Evolutionary conservation across 768 basidiomycete genomes (phyloP).

Genomic region (Zangia roseola): DNA sequence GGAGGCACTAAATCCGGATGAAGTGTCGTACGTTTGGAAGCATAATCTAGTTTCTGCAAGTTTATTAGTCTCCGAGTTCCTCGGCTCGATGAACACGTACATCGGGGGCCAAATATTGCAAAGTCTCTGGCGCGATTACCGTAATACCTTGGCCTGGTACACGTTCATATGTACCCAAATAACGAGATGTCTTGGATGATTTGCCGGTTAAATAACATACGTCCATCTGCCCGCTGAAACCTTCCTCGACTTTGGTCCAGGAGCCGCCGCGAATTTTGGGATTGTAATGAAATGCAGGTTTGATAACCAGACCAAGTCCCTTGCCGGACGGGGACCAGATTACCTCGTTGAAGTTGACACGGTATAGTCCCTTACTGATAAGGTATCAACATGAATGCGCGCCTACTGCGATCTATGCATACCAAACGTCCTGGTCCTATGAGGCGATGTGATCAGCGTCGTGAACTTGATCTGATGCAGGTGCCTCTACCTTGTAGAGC

Average conservation of each 20-base stretch:
- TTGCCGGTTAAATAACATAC: conserved; percentile 12
- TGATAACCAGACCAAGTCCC: conserved; percentile 25
- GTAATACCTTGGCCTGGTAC: conserved; percentile 6
- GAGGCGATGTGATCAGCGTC: background rate
- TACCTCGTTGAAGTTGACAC: conserved; percentile 15
- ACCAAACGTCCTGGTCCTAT: conserved; percentile 13
- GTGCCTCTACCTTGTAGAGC: conserved; percentile 17
- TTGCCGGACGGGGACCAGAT: conserved; percentile 25
- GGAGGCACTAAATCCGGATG: conserved; percentile 24
- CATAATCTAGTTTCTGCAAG: conserved; percentile 18
- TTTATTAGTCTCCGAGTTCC: background rate
- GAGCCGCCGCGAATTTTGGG: conserved; percentile 15
- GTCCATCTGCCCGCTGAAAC: conserved; percentile 21
- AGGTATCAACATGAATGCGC: background rate
- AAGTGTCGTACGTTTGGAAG: conserved; percentile 17
- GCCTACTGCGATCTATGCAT: background rate
- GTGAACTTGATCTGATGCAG: background rate
- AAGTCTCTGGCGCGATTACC: conserved; percentile 13
- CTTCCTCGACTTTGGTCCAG: conserved; percentile 14
- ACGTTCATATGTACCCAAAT: conserved; percentile 30
- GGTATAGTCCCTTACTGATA: conserved; percentile 11
- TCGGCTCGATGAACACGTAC: conserved; percentile 5
- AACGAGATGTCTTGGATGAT: conserved; percentile 4
- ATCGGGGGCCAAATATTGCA: conserved; percentile 7
- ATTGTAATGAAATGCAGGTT: conserved; percentile 27